phyloP scores from a whole-genome alignment of 1,284 basidiomycete genomes.

The Malassezia japonica region DNA sequence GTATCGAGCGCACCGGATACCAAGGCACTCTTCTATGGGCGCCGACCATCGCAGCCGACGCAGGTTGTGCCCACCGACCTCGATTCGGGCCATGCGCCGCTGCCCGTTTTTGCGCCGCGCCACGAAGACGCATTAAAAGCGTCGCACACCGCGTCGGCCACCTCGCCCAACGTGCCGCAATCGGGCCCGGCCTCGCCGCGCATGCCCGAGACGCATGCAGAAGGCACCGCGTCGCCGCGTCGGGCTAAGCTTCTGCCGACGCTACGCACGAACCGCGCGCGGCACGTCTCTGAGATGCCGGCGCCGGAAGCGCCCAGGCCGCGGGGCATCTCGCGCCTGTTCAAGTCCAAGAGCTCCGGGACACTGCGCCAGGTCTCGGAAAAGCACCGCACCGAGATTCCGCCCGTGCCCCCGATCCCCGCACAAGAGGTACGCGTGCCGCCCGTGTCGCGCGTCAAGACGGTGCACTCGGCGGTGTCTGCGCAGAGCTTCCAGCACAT shows the following conservation, averaged over 20 bases:
- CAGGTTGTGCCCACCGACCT: slow-evolving; percentile 21
- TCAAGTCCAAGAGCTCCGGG: slow-evolving; percentile 15
- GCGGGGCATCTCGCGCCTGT: slow-evolving; percentile 10
- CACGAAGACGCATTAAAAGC: neutral
- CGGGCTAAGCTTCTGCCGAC: slow-evolving; percentile 1
- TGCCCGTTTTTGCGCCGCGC: neutral
- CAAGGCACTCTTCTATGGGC: slow-evolving; percentile 65
- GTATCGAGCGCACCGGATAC: slow-evolving; percentile 94
- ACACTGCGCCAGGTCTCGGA: slow-evolving; percentile 4
- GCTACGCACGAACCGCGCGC: neutral
- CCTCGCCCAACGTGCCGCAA: neutral
- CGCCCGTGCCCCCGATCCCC: slow-evolving; percentile 4
- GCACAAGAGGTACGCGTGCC: neutral
- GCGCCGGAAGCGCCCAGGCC: neutral
- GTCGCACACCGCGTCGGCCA: neutral
- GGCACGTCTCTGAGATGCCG: neutral
- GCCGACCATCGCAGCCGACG: neutral
- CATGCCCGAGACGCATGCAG: no score
- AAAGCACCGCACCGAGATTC: neutral
- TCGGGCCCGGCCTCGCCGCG: no score
- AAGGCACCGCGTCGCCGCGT: neutral
- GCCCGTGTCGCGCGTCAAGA: slow-evolving; percentile 61
- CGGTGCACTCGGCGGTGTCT: slow-evolving; percentile 52
- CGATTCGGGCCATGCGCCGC: slow-evolving; percentile 18
- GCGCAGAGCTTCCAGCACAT: slow-evolving; percentile 44